Conservation (phyloP, 192 early-diverging fungal genomes). For the Backusella morwellensis region DNA sequence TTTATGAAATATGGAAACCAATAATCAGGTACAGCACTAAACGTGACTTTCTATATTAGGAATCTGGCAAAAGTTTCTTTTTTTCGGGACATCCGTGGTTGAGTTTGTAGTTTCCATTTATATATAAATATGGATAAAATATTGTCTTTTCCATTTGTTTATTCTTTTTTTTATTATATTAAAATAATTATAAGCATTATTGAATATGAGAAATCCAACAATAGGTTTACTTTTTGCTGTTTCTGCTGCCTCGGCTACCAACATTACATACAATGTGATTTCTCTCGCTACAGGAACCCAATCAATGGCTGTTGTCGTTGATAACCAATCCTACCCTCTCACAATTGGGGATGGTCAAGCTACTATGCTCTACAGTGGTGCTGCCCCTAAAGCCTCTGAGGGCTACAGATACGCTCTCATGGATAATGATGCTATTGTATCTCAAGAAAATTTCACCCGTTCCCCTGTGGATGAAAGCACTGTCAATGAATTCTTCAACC, state of each 20-base stretch:
- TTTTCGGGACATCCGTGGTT: neutral
- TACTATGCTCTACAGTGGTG: neutral
- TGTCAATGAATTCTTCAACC: neutral
- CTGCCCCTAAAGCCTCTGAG: neutral
- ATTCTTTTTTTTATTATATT: neutral
- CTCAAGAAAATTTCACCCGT: neutral
- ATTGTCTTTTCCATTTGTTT: neutral
- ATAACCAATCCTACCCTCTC: neutral
- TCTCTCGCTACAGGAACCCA: neutral
- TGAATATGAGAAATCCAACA: neutral
- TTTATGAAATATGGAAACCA: neutral
- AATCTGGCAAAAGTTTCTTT: neutral
- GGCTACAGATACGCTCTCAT: neutral
- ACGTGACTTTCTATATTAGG: neutral
- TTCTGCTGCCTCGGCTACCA: neutral
- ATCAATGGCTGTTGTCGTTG: neutral
- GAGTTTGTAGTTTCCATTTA: no score
- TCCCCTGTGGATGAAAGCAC: neutral
- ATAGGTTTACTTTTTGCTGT: neutral
- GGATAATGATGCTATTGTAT: neutral
- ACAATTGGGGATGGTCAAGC: neutral
- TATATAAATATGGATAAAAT: neutral
- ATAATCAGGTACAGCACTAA: neutral
- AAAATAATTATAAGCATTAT: neutral
- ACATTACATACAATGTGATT: neutral